A percentile compares a stretch with the other conserved stretches of the same genome.
These are phyloP conservation scores for Mucor sp. DNA, from an alignment of 371 early-diverging fungal genomes.

Conservation along the genomic window DNA sequence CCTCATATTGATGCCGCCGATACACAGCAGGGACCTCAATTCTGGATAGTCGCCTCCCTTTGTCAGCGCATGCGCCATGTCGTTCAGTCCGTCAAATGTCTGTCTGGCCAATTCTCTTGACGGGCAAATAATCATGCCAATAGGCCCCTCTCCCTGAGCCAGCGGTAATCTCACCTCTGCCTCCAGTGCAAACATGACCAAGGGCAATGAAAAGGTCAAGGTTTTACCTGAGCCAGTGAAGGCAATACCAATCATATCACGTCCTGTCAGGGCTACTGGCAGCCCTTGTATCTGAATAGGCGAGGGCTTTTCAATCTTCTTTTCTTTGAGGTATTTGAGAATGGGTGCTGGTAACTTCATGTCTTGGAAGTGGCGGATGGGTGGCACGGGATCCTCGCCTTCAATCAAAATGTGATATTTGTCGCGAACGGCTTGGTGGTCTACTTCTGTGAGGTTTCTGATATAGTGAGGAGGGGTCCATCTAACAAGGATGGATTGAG, in stretches of 20 bases:
- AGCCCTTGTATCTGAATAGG: slow-evolving; percentile 98
- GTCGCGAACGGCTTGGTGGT: slow-evolving; percentile 57
- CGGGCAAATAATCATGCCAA: slow-evolving; percentile 89
- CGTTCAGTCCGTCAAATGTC: slow-evolving; percentile 75
- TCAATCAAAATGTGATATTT: slow-evolving; percentile 77
- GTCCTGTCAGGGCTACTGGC: slow-evolving; percentile 73
- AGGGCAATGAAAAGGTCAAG: slow-evolving; percentile 93
- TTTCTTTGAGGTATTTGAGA: slow-evolving; percentile 77
- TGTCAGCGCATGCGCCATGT: slow-evolving; percentile 65
- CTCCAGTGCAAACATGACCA: slow-evolving; percentile 80
- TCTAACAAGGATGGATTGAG: slow-evolving; percentile 18
- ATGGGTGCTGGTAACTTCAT: slow-evolving; percentile 83
- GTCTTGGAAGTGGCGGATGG: slow-evolving; percentile 72
- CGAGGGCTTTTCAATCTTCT: slow-evolving; percentile 90
- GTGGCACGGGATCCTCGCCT: slow-evolving; percentile 76
- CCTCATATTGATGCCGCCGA: slow-evolving; percentile 94
- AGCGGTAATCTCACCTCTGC: slow-evolving; percentile 80
- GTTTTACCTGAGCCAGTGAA: slow-evolving; percentile 99
- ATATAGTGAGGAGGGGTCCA: slow-evolving; percentile 86
- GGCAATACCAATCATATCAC: slow-evolving; percentile 96
- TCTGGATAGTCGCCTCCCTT: slow-evolving; percentile 72
- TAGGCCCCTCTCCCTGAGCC: slow-evolving; percentile 88
- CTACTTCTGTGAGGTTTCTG: slow-evolving; percentile 55
- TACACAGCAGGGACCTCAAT: slow-evolving; percentile 81
- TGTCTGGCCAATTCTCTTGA: slow-evolving; percentile 90